Percentiles rank a stretch among this genome's conserved stretches.
phyloP scores from a whole-genome alignment of 1,284 basidiomycete species.

The Apiotrichum gracile region DNA sequence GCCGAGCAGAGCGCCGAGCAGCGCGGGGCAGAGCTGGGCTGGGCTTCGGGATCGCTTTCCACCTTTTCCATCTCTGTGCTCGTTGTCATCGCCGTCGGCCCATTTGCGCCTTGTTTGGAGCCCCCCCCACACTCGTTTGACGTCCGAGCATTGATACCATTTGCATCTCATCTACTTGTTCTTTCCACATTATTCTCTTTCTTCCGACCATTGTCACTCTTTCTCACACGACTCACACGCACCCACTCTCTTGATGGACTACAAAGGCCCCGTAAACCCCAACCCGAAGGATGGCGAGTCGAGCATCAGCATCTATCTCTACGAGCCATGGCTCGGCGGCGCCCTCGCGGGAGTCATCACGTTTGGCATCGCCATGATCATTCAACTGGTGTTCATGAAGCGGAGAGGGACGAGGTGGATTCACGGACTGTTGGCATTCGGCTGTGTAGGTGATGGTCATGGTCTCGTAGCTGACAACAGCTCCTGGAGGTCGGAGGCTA shows the following conservation, averaged over 20 bases:
- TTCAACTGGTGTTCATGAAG: conserved; percentile 27
- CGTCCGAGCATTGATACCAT: too few relatives aligned
- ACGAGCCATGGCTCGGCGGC: conserved; percentile 36
- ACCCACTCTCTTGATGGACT: conserved; percentile 3
- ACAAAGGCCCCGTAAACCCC: conserved; percentile 37
- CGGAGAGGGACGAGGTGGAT: conserved; percentile 20
- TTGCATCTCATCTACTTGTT: too few relatives aligned
- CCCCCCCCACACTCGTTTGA: too few relatives aligned
- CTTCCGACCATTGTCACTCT: too few relatives aligned
- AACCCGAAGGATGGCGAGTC: conserved; percentile 29
- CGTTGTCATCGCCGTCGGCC: too few relatives aligned
- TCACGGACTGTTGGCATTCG: conserved; percentile 22
- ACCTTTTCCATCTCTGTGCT: too few relatives aligned
- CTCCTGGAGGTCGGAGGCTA: conserved; percentile 38
- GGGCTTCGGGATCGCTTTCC: too few relatives aligned
- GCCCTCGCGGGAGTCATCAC: conserved; percentile 33
- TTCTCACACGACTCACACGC: too few relatives aligned
- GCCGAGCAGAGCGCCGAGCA: too few relatives aligned
- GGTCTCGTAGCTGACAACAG: conserved; percentile 6
- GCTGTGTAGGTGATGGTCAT: conserved; percentile 15
- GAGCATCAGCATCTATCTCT: conserved; percentile 43
- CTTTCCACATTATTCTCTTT: too few relatives aligned
- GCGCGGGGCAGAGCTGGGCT: too few relatives aligned
- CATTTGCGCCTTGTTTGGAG: too few relatives aligned
- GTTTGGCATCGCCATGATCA: conserved; percentile 32